Evolutionary conservation across 257 asterid species (phyloP).

Genomic region (Capsicum chinense): DNA sequence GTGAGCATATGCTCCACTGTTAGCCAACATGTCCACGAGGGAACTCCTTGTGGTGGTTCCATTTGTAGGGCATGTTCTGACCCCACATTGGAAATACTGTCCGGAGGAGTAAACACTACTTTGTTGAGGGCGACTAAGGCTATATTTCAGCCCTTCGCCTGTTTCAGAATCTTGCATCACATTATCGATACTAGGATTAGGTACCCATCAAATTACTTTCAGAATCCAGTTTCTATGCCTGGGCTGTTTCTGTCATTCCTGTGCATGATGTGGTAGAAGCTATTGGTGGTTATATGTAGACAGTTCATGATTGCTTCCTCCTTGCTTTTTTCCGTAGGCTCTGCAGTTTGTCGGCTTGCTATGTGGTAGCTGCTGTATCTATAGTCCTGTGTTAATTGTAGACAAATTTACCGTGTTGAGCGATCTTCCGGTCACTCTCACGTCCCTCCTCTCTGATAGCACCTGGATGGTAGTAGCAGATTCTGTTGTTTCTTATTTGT

Average conservation of each 20-base stretch:
- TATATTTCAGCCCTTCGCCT: neutral
- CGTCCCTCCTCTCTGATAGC: conserved; percentile 57
- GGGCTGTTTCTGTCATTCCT: neutral
- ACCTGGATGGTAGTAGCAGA: conserved; percentile 66
- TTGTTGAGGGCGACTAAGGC: conserved; percentile 3
- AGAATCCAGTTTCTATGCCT: neutral
- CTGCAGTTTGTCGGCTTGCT: conserved; percentile 76
- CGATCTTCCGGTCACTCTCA: conserved; percentile 75
- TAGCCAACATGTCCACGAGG: neutral
- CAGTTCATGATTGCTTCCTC: conserved; percentile 2
- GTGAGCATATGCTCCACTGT: neutral
- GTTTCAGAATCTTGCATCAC: conserved; percentile 13
- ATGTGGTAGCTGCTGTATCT: conserved; percentile 76
- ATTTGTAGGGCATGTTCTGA: neutral
- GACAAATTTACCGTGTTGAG: conserved; percentile 63
- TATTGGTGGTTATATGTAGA: neutral
- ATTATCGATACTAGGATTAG: neutral
- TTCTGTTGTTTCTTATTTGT: conserved; percentile 54
- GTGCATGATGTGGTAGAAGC: conserved; percentile 4
- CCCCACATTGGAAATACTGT: neutral
- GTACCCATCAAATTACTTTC: conserved; percentile 2
- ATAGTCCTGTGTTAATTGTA: conserved; percentile 68
- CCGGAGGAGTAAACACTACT: neutral
- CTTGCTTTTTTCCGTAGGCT: conserved; percentile 54
- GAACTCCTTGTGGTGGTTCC: neutral